Conservation (phyloP, 176 grass and related monocot species). For the Zoysia japonica region DNA sequence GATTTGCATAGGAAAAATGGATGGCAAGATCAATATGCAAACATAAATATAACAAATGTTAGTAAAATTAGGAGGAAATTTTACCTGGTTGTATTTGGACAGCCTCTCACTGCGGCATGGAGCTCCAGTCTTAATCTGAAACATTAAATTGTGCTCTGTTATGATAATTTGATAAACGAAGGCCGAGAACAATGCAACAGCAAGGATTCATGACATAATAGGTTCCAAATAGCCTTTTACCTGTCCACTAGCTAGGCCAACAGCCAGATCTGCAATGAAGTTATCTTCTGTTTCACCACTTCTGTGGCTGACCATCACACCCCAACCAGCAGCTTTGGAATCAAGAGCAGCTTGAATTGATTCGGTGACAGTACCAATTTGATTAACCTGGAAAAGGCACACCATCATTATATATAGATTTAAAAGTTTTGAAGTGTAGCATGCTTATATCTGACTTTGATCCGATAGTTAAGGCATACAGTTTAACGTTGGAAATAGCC, state of each 20-base stretch:
- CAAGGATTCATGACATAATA: neutral
- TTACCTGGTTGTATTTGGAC: slow-evolving; percentile 97
- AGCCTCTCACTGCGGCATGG: slow-evolving; percentile 88
- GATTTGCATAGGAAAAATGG: neutral
- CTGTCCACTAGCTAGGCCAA: slow-evolving; percentile 94
- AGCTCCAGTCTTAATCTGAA: slow-evolving; percentile 96
- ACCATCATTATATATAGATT: neutral
- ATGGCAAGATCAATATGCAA: neutral
- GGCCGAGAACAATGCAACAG: neutral
- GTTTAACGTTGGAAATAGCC: neutral
- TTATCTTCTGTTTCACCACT: slow-evolving; percentile 99
- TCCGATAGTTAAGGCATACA: neutral
- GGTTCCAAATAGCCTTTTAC: slow-evolving; percentile 34
- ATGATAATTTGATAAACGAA: slow-evolving; percentile 7
- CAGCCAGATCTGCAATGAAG: slow-evolving; percentile 90
- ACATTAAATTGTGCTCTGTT: neutral
- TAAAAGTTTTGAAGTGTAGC: no score
- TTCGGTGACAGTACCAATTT: slow-evolving; percentile 84
- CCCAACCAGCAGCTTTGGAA: slow-evolving; percentile 94
- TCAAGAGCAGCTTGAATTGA: slow-evolving; percentile 94
- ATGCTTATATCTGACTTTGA: neutral
- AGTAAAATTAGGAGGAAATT: slow-evolving; percentile 7
- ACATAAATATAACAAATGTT: neutral
- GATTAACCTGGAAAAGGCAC: slow-evolving; percentile 74
- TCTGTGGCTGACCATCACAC: slow-evolving; percentile 96